Conservation (phyloP, 2,329 filamentous ascomycete genomes). For the Trichophyton rubrum region DNA sequence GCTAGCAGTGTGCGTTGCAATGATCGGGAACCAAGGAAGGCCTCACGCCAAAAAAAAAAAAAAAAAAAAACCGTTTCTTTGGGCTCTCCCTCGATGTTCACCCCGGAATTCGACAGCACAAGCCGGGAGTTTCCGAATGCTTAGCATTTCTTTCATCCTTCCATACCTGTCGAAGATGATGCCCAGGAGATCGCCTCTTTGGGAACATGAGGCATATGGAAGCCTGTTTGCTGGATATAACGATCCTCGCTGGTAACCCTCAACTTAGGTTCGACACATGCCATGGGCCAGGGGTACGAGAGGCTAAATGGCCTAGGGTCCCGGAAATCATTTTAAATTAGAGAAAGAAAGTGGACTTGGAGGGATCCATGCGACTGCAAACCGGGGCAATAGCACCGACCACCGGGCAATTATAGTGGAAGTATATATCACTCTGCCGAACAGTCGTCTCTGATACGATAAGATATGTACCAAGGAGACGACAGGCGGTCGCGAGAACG, state of each 20-base stretch:
- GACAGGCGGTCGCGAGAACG: neutral
- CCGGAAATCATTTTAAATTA: neutral
- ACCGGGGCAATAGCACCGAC: neutral
- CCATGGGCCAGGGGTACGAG: neutral
- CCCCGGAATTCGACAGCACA: neutral
- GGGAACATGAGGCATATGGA: neutral
- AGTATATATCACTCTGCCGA: neutral
- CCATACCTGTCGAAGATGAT: neutral
- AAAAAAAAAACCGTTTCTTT: no score
- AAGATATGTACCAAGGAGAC: no score
- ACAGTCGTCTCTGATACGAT: no score
- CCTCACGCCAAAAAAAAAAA: no score
- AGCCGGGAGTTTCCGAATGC: conserved; percentile 1
- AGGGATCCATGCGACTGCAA: neutral
- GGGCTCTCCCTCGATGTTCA: neutral
- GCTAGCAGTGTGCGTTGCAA: neutral
- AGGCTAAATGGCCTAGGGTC: neutral
- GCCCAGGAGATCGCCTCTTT: neutral
- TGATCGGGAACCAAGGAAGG: no score
- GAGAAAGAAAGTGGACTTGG: neutral
- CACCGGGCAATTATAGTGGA: neutral
- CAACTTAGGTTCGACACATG: neutral
- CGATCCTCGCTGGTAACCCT: neutral
- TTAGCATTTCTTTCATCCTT: neutral
- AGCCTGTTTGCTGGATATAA: neutral